A percentile compares a stretch with the other conserved stretches of the same genome.
phyloP scores from a whole-genome alignment of 768 basidiomycete species.

The Polyporus arcularius region DNA sequence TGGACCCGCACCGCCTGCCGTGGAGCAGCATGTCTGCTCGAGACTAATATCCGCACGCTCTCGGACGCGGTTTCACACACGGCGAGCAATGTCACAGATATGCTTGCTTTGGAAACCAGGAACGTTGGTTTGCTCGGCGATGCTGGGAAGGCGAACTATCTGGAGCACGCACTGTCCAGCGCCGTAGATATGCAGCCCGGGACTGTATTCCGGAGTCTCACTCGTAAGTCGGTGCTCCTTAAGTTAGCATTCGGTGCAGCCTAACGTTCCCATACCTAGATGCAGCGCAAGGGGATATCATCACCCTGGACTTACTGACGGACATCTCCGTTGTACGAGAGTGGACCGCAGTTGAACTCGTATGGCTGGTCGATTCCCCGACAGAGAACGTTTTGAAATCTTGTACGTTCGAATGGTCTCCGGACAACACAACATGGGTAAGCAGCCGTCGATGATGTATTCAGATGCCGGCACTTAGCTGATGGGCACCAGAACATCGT shows the following conservation, averaged over 20 bases:
- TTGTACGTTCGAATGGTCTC: conserved; percentile 22
- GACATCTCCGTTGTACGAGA: conserved; percentile 23
- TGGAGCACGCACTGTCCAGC: conserved; percentile 47
- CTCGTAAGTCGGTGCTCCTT: conserved; percentile 37
- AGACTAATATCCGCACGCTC: conserved; percentile 52
- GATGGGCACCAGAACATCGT: conserved; percentile 5
- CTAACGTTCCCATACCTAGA: conserved; percentile 14
- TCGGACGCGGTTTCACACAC: conserved; percentile 32
- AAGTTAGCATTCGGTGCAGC: neutral
- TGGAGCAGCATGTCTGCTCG: conserved; percentile 45
- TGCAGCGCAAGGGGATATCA: conserved; percentile 37
- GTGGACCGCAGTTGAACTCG: conserved; percentile 30
- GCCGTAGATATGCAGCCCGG: conserved; percentile 56
- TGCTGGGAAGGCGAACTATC: conserved; percentile 38
- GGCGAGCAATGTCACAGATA: conserved; percentile 33
- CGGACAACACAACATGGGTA: conserved; percentile 27
- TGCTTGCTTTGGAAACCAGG: conserved; percentile 44
- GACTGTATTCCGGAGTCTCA: conserved; percentile 53
- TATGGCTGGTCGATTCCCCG: conserved; percentile 37
- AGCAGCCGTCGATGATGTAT: neutral
- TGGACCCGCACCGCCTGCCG: conserved; percentile 23
- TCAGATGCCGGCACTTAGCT: neutral
- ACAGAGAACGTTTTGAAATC: conserved; percentile 29
- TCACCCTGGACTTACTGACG: conserved; percentile 41
- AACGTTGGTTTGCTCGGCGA: conserved; percentile 38